Evolutionary conservation across 257 asterid genomes (phyloP), one percentile per base, ranked within the genome.

Genomic region (Solanum chiquidenum): DNA sequence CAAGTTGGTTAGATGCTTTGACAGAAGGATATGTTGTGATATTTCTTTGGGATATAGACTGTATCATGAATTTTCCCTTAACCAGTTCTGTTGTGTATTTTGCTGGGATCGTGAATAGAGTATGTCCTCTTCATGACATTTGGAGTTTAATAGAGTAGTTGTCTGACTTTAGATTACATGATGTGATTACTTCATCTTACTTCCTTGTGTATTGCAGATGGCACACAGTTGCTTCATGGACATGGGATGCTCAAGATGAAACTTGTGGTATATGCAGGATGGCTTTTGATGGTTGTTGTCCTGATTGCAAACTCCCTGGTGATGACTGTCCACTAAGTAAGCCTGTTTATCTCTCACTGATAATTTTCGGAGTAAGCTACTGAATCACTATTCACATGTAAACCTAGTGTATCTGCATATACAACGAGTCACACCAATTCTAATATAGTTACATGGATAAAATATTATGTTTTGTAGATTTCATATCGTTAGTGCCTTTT

Each of bases 211-310:
- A 34, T 86, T 40, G 23, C 80, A 33, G 98, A 88, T 96, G 98
- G 98, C 98, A 92, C 87, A 95, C 94, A 35, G 94, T 96, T 89
- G 95, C 97, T 87, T 94, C 98, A 33, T 96, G 99, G 98, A 94
- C 98, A 86, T 95, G 99, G 99, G 95, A 96, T 88, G 96, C 98
- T 11, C 96, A 94, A 89, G 98, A 96, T 87, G 98, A 95, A 90
- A 94, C 98, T 25, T 96, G 99, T 75, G 99, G 99, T 69, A 94
- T 96, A 85, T 95, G 99, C 89, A 90, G 98, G 91, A 93, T 96
- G 98, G 95, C 95, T 46, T 93, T 94, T 88, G 97, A 95, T 92
- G 97, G 98, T 77, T 95, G 98, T 91, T 95, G 98, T 92, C 97
- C 97, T 83, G 98, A 95, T 87, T 94, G 98, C 87, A 94, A 94